phyloP scores from a whole-genome alignment of 2,329 filamentous ascomycete species.

The Trichoderma brevicompactum region DNA sequence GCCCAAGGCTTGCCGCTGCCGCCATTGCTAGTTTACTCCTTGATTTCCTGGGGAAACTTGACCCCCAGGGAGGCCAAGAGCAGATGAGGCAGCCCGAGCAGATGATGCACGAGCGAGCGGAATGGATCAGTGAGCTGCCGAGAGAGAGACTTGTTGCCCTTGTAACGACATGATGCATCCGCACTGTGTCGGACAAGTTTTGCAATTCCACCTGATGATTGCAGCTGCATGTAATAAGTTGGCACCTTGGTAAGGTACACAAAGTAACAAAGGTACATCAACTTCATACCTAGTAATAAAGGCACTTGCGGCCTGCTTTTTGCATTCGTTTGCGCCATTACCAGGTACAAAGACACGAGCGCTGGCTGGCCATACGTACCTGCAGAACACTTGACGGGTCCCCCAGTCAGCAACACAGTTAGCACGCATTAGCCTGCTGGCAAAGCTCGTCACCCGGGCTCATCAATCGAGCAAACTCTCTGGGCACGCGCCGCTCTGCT shows the following conservation, averaged over 20 bases:
- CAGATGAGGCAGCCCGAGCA: conserved; percentile 1
- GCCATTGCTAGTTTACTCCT: background rate
- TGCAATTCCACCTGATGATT: background rate
- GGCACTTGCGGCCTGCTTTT: background rate
- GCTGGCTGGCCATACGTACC: background rate
- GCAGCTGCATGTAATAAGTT: background rate
- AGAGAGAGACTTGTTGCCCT: background rate
- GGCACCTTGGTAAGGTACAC: background rate
- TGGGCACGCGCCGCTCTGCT: background rate
- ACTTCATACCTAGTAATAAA: background rate
- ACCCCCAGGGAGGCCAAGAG: background rate
- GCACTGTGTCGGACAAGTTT: conserved; percentile 4
- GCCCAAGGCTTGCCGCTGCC: background rate
- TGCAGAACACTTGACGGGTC: conserved; percentile 1
- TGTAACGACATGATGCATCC: background rate
- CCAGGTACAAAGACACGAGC: conserved; percentile 1
- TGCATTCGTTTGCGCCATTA: conserved; percentile 13
- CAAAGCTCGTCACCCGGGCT: background rate
- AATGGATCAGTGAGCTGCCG: background rate
- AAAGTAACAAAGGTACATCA: background rate
- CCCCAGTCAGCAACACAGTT: conserved; percentile 20
- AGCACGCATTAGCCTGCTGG: conserved; percentile 15
- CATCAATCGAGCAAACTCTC: background rate
- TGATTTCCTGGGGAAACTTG: conserved; percentile 11
- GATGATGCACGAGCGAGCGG: background rate